Conservation (phyloP, 2,329 filamentous ascomycete genomes). For the Penicillium brasilianum region DNA sequence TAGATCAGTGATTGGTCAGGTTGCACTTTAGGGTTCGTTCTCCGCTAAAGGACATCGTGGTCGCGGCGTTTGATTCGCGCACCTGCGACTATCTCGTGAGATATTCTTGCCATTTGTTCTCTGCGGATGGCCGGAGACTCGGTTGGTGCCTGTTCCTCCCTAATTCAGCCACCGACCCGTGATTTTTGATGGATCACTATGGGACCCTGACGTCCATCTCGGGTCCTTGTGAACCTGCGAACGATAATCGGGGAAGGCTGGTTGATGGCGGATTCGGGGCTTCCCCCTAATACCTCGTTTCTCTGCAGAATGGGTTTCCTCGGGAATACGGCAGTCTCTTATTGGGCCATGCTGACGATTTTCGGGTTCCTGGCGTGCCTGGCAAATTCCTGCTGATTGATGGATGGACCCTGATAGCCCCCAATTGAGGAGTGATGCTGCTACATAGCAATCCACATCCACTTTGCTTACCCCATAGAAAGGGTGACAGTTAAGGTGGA, state of each 20-base stretch:
- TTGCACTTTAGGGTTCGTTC: slow-evolving; percentile 24
- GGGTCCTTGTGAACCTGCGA: not conserved
- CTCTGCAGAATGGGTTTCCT: slow-evolving; percentile 1
- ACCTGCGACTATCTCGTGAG: slow-evolving; percentile 4
- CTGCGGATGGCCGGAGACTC: not conserved
- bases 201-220: slow-evolving; percentile 13
- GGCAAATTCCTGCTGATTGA: not conserved
- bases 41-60: not conserved
- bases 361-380: not conserved
- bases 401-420: not conserved
- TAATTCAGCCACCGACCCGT: slow-evolving; percentile 23
- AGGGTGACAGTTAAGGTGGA: slow-evolving; percentile 22
- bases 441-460: not conserved
- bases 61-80: slow-evolving; percentile 13
- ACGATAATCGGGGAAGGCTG: not conserved
- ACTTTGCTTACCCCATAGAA: slow-evolving; percentile 15
- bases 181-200: not conserved
- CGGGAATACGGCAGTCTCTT: not conserved
- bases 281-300: not conserved
- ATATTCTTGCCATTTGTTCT: not conserved
- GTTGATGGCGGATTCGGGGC: not conserved
- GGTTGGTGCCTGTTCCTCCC: slow-evolving; percentile 27
- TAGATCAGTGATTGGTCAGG: slow-evolving; percentile 20
- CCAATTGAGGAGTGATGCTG: not conserved
- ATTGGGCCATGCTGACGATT: too few species aligned